These are phyloP conservation scores for Neopestalotiopsis clavispora DNA, from an alignment of 2,329 filamentous ascomycete genomes.

Conservation along the genomic window DNA sequence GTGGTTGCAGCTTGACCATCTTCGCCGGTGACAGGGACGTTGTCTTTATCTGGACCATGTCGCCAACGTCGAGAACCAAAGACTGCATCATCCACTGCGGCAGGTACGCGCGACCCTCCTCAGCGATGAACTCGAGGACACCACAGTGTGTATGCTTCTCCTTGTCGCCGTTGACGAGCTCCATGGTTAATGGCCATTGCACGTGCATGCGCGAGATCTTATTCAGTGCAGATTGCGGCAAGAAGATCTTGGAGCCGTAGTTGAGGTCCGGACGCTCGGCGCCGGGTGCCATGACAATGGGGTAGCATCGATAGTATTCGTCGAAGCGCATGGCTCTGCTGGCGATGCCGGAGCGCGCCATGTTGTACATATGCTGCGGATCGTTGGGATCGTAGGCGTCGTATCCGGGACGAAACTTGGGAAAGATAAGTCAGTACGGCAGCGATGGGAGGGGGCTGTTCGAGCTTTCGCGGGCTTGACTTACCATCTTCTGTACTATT, in stretches of 20 bases:
- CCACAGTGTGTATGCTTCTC: slow-evolving; percentile 86
- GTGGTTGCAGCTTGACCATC: slow-evolving; percentile 95
- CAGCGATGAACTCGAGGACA: slow-evolving; percentile 95
- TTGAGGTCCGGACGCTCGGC: slow-evolving; percentile 89
- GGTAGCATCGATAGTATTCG: slow-evolving; percentile 98
- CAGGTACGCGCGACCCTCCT: slow-evolving; percentile 91
- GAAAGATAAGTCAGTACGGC: background rate
- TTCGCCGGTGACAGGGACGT: slow-evolving; percentile 89
- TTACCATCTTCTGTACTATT: slow-evolving; percentile 26
- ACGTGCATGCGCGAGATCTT: slow-evolving; percentile 96
- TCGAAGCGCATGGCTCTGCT: slow-evolving; percentile 80
- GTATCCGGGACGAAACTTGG: slow-evolving; percentile 42
- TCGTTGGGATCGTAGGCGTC: slow-evolving; percentile 52
- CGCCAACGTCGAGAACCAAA: slow-evolving; percentile 85
- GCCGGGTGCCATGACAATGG: slow-evolving; percentile 90
- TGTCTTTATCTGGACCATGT: slow-evolving; percentile 93
- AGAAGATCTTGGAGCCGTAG: slow-evolving; percentile 96
- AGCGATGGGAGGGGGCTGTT: background rate
- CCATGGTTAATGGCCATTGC: slow-evolving; percentile 96
- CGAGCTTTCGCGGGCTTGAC: background rate
- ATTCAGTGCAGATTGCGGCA: slow-evolving; percentile 94
- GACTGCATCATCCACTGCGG: slow-evolving; percentile 99
- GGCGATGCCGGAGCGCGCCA: slow-evolving; percentile 47
- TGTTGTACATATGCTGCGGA: slow-evolving; percentile 54
- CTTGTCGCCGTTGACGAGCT: slow-evolving; percentile 87